A percentile compares a stretch with the other conserved stretches of the same genome.
Conservation (phyloP, 78 protist species). For the Isochrysis galbana region DNA sequence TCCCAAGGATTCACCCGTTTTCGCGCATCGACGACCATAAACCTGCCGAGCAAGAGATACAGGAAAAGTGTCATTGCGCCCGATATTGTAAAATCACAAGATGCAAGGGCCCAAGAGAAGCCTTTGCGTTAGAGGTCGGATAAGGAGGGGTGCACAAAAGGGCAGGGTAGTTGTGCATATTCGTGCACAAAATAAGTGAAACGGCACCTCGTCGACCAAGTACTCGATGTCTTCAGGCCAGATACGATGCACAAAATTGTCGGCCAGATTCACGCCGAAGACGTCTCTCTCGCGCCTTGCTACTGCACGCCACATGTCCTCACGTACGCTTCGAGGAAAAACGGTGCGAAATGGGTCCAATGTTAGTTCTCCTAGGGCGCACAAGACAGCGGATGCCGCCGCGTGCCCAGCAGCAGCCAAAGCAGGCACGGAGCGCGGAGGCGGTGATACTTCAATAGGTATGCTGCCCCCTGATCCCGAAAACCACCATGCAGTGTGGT, state of each 20-base stretch:
- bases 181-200: too few species aligned
- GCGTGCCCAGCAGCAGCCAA: not conserved
- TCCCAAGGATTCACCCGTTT: not conserved
- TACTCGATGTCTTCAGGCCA: conserved; percentile 3
- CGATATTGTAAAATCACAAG: not conserved
- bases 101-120: not conserved
- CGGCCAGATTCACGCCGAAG: not conserved
- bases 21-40: not conserved
- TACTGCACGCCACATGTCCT: not conserved
- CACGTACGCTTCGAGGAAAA: not conserved
- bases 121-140: not conserved
- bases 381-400: not conserved
- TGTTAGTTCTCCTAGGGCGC: not conserved
- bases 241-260: not conserved
- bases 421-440: not conserved
- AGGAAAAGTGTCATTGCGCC: too few species aligned
- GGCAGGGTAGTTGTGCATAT: not conserved
- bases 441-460: not conserved
- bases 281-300: not conserved
- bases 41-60: too few species aligned
- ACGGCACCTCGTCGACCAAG: not conserved
- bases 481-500: not conserved
- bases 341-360: not conserved
- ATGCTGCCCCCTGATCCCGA: not conserved
- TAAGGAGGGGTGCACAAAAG: not conserved